Evolutionary conservation across 2,329 filamentous ascomycete genomes (phyloP), one percentile per base, ranked within the genome.

Genomic region (Claviceps pazoutovae): DNA sequence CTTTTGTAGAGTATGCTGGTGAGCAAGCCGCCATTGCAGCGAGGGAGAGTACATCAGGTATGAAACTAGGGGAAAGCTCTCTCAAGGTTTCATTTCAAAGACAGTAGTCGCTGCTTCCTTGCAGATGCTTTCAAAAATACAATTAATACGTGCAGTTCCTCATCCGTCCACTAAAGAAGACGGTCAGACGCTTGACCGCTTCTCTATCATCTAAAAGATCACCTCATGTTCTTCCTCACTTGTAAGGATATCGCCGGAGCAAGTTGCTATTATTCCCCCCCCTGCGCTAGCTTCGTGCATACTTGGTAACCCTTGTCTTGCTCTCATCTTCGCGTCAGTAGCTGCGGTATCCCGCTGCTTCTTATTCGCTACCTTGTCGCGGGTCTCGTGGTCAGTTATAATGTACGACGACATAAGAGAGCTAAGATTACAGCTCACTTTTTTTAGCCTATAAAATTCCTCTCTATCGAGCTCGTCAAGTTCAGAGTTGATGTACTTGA

Each of bases 401-500:
- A 6, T 19, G 43, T 41, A 4, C 47, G 7, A 47, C 17, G 5
- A 45, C 2, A 13, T 19, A 23, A 4, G 9, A 21, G 9, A 43
- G 14, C 3, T 26, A 6, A 19, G 1, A 11, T 39, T 41, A 47
- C 1, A 26, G 48, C 58, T 45, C 55, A 63, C 72, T 75, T 98
- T 98, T 73, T 98, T 98, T 64, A 98, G 71, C 58, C 93, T 79
- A 71, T 96, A 98, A 68, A 98, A 98, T 66, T 98, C 93, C 67
- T 97, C 93, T 74, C 93, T 82, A 70, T 97, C 94, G 49, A 98
- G 76, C 71, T 98, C 93, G 65, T 98, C 93, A 16, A 98, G 79
- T 67, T 98, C 93, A 1, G 91, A 95, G 72, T 97, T 97, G 76
- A 97, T 97, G 64, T 97, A 98, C 72, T 95, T 96, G 74, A 98